A percentile compares a stretch with the other conserved stretches of the same genome.
phyloP scores from a whole-genome alignment of 305 asterid genomes.

The Fraxinus angustifolia region DNA sequence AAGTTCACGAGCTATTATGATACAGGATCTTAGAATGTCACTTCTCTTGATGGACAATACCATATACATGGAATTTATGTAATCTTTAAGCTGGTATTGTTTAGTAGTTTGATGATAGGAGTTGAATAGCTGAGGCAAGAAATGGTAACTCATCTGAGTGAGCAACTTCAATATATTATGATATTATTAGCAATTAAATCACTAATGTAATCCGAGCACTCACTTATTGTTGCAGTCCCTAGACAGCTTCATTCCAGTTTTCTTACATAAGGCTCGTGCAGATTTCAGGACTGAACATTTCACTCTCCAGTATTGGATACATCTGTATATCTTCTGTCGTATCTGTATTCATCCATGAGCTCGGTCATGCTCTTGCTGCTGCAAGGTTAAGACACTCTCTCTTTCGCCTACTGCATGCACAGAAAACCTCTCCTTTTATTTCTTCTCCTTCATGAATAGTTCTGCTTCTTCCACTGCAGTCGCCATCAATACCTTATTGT shows the following conservation, averaged over 20 bases:
- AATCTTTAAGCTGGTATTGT: background rate
- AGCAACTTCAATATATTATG: background rate
- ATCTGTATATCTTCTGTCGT: slow-evolving; percentile 60
- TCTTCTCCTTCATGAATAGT: slow-evolving; percentile 9
- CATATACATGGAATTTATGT: background rate
- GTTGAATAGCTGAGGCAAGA: background rate
- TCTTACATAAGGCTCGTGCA: slow-evolving; percentile 29
- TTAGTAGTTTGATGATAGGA: background rate
- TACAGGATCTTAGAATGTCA: background rate
- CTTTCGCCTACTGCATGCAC: slow-evolving; percentile 12
- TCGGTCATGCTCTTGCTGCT: slow-evolving; percentile 91
- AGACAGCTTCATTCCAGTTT: background rate
- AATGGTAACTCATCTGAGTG: background rate
- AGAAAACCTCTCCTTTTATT: background rate
- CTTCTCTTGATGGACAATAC: background rate
- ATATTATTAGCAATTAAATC: background rate
- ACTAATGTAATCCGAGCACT: background rate
- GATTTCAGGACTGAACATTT: slow-evolving; percentile 51
- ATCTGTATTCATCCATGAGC: slow-evolving; percentile 69
- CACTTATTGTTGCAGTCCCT: background rate
- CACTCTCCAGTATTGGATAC: slow-evolving; percentile 54
- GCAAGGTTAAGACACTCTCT: slow-evolving; percentile 63
- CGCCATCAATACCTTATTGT: background rate
- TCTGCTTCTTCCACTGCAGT: slow-evolving; percentile 1
- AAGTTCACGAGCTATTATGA: background rate